These are phyloP conservation scores for Shiraia sp. DNA, from an alignment of 2,329 filamentous ascomycete genomes.

Conservation along the genomic window DNA sequence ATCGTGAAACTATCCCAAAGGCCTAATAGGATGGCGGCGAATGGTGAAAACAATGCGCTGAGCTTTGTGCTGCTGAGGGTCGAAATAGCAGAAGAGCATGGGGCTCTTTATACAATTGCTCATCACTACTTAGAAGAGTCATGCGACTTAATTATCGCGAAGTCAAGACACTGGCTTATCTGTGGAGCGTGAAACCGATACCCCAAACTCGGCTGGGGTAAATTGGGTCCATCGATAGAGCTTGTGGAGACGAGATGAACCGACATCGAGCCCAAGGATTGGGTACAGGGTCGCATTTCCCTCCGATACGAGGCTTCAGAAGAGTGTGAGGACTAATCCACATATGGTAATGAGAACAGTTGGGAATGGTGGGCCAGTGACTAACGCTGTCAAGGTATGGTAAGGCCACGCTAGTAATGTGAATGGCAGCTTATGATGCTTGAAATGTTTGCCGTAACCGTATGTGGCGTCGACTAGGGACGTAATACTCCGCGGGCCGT, in stretches of 20 bases:
- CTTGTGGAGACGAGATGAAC: conserved; percentile 10
- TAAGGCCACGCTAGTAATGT: conserved; percentile 17
- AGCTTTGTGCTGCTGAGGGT: no score
- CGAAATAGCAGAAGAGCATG: conserved; percentile 1
- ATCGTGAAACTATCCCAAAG: conserved; percentile 13
- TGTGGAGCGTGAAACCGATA: conserved; percentile 20
- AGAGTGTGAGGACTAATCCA: conserved; percentile 8
- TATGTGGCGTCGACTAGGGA: conserved; percentile 11
- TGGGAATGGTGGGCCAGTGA: conserved; percentile 9
- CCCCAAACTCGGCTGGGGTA: conserved; percentile 30
- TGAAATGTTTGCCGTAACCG: conserved; percentile 12
- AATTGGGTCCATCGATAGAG: conserved; percentile 17
- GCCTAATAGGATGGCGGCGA: background rate
- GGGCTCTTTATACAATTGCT: conserved; percentile 19
- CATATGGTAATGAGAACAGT: conserved; percentile 24
- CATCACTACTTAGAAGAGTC: conserved; percentile 2
- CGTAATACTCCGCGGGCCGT: conserved; percentile 16
- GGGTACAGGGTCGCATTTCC: conserved; percentile 6
- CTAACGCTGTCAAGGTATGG: conserved; percentile 15
- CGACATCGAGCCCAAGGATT: conserved; percentile 3
- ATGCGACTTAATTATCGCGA: conserved; percentile 6
- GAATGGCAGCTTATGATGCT: no score
- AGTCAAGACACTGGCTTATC: conserved; percentile 18
- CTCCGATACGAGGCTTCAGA: conserved; percentile 1
- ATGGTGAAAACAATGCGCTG: no score